Percentiles rank a stretch among this genome's conserved stretches.
Conservation (phyloP, 805 yeast species). For the Saccharomycopsis olivae region DNA sequence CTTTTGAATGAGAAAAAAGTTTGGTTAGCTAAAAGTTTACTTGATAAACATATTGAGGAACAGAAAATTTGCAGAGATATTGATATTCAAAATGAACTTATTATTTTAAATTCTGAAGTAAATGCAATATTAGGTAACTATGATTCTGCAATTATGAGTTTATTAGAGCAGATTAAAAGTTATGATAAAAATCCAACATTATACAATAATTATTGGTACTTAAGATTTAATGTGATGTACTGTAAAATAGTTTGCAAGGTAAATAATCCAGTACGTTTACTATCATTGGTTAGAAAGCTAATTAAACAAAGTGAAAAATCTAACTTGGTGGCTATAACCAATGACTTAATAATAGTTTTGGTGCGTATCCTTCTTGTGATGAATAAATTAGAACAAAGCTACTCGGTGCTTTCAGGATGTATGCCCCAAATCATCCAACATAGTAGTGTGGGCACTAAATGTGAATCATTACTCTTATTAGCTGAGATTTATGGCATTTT, state of each 20-base stretch:
- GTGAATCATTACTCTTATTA: neutral
- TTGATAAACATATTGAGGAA: constrained; percentile 15
- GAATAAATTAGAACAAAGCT: constrained; percentile 35
- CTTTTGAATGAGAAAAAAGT: constrained; percentile 23
- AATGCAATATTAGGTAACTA: constrained; percentile 21
- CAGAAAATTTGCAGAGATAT: constrained; percentile 20
- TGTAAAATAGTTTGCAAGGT: constrained; percentile 30
- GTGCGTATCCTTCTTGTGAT: constrained; percentile 33
- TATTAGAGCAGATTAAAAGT: constrained; percentile 19
- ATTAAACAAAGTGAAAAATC: constrained; percentile 36
- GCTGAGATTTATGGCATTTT: neutral
- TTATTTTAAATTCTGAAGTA: constrained; percentile 21
- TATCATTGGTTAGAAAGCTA: constrained; percentile 40
- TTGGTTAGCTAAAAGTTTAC: constrained; percentile 21
- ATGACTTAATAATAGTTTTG: constrained; percentile 38
- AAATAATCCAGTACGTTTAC: constrained; percentile 33
- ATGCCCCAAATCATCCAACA: constrained; percentile 37
- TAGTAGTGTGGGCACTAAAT: constrained; percentile 21
- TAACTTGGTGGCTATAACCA: constrained; percentile 34
- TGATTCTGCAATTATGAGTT: constrained; percentile 21
- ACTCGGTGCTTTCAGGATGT: constrained; percentile 28
- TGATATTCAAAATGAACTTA: constrained; percentile 25
- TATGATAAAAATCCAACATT: constrained; percentile 20
- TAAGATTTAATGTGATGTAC: constrained; percentile 38
- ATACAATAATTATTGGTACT: constrained; percentile 32